Evolutionary conservation across 2,329 filamentous ascomycete genomes (phyloP).

Genomic region (Proliferodiscus dingleyae): DNA sequence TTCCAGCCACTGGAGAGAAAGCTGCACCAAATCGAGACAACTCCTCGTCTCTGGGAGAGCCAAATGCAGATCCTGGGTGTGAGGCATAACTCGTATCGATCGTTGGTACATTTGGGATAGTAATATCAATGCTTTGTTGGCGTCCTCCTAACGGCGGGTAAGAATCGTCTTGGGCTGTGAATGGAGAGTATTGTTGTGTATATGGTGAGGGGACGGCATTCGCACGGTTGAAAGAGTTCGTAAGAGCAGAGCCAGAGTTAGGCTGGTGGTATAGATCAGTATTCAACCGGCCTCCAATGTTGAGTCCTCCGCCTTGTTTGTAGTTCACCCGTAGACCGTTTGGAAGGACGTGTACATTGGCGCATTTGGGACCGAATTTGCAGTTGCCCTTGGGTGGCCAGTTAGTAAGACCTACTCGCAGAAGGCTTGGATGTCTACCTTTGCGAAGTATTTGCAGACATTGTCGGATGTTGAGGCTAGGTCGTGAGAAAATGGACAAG

Average conservation of each 20-base stretch:
- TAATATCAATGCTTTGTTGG: constrained; percentile 48
- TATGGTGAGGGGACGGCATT: constrained; percentile 40
- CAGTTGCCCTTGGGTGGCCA: constrained; percentile 73
- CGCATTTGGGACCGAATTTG: constrained; percentile 98
- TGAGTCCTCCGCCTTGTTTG: constrained; percentile 53
- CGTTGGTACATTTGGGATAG: constrained; percentile 42
- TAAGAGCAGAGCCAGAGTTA: constrained; percentile 69
- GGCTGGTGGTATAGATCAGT: constrained; percentile 60
- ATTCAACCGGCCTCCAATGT: constrained; percentile 63
- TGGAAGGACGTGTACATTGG: constrained; percentile 90
- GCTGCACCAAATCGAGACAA: constrained; percentile 59
- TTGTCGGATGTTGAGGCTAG: constrained; percentile 79
- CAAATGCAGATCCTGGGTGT: constrained; percentile 60
- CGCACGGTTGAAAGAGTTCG: constrained; percentile 66
- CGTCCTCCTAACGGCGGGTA: constrained; percentile 40
- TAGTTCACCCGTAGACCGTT: constrained; percentile 90
- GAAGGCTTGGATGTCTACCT: constrained; percentile 55
- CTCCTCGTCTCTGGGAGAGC: constrained; percentile 75
- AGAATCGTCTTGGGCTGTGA: constrained; percentile 50
- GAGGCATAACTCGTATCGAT: constrained; percentile 52
- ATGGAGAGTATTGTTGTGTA: constrained; percentile 35
- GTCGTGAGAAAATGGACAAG: constrained; percentile 95
- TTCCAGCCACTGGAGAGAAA: constrained; percentile 69
- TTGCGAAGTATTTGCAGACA: constrained; percentile 98
- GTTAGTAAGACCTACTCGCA: neutral